Base-by-base conservation (phyloP, 192 early-diverging fungal species). In the Rhizoclosmatium sp. region DNA sequence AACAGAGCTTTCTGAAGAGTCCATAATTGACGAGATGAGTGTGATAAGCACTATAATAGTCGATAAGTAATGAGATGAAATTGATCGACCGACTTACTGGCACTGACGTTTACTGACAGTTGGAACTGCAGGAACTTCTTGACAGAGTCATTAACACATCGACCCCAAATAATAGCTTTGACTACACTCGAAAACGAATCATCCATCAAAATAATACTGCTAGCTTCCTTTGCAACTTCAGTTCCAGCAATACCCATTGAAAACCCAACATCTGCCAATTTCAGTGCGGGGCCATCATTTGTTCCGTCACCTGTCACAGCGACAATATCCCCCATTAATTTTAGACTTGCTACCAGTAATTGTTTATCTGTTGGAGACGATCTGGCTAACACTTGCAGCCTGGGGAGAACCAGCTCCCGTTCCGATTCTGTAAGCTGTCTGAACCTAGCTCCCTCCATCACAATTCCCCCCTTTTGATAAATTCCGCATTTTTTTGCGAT, bases 61-160 rank as follows among this genome's bases (percentile, higher is more conserved):
- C 51, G 9, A 16, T 54, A 54, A 16, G 16, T 54, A 12, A 54
- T 12, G 5, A 54, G 5, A 7, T 54, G 5, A 16, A 54, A 54
- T 12, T 54, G 16, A 54, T 12, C 16, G 16, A 44, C 54, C n/a
- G 64, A 42, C 42, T 64, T 7, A 14, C 21, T n/a, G 12, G 77
- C 83, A 60, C 69, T 81, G 19, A 98, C 81, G 80, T 99, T 99
- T 79, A 98, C 97, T 0, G 97, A 96, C 41, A 99, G 81, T 82
- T 98, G 97, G 87, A 98, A 98, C 89, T 98, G 95, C 81, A 98
- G 81, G 75, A 99, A 99, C 88, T 98, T 99, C 59, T 93, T 93
- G 46, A 99, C 95, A 0, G 96, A 87, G 79, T 97, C 98, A 77
- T 98, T 97, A 31, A 99, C 96, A 59, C 90, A 85, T 44, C 98